A percentile compares a stretch with the other conserved stretches of the same genome.
phyloP scores from a whole-genome alignment of 2,329 filamentous ascomycete genomes.

The Neopestalotiopsis rosae region DNA sequence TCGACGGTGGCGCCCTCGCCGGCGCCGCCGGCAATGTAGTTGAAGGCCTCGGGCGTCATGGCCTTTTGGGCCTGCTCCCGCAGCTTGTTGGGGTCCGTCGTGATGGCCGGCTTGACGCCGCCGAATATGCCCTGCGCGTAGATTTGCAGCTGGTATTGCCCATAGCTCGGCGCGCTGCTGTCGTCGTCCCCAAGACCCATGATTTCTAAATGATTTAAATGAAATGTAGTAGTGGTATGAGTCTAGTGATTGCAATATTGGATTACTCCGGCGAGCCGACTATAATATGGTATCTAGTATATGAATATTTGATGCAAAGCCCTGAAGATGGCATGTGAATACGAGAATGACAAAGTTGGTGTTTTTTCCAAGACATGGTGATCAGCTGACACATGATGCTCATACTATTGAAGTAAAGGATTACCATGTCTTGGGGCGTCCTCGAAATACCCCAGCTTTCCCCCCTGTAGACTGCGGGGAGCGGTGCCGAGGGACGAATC shows the following conservation, averaged over 20 bases:
- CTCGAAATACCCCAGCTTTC: neutral
- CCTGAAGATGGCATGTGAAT: no score
- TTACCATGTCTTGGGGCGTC: neutral
- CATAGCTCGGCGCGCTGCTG: constrained; percentile 37
- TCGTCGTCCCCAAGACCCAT: constrained; percentile 25
- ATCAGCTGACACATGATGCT: neutral
- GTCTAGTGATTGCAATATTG: no score
- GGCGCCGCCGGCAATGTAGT: constrained; percentile 67
- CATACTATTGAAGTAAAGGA: neutral
- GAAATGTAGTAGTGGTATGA: no score
- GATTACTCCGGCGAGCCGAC: no score
- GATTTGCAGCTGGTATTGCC: constrained; percentile 51
- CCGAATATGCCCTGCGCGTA: constrained; percentile 58
- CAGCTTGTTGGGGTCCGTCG: constrained; percentile 63
- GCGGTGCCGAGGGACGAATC: neutral
- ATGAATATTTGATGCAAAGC: no score
- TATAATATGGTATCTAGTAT: no score
- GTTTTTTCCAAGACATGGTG: neutral
- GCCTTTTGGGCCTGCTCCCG: constrained; percentile 58
- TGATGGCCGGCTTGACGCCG: constrained; percentile 54
- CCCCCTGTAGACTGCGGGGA: constrained; percentile 8
- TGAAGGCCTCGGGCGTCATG: constrained; percentile 55
- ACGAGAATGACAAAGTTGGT: neutral
- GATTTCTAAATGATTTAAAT: no score
- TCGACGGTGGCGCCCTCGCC: constrained; percentile 66